A percentile compares a stretch with the other conserved stretches of the same genome.
Evolutionary conservation across 495 filamentous ascomycete genomes (phyloP).

Genomic region (Choiromyces venosus): DNA sequence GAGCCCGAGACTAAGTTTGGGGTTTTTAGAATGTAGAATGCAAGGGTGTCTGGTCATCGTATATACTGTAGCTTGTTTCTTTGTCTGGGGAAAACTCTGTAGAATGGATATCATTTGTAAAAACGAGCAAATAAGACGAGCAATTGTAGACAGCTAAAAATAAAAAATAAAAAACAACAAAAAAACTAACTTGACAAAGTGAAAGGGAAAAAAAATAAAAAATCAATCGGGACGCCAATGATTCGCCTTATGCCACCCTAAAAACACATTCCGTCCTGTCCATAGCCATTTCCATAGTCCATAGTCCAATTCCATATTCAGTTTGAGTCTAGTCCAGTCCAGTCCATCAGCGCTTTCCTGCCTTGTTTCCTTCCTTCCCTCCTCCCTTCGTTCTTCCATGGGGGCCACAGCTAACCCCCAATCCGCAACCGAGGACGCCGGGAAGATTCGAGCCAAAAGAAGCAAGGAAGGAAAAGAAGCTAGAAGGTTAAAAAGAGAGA

Average conservation of each 20-base stretch:
- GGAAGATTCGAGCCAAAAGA: conserved; percentile 30
- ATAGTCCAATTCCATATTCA: neutral
- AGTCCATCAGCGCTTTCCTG: neutral
- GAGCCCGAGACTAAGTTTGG: conserved; percentile 72
- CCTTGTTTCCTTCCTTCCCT: neutral
- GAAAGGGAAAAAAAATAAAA: conserved; percentile 22
- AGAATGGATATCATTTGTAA: neutral
- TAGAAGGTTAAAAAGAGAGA: conserved; percentile 18
- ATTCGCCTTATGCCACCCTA: conserved; percentile 15
- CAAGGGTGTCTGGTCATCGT: neutral
- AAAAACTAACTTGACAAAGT: conserved; percentile 26
- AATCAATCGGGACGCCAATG: conserved; percentile 34
- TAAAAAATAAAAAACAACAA: conserved; percentile 9
- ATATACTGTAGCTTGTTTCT: neutral
- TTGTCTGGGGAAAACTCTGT: neutral
- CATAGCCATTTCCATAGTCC: neutral
- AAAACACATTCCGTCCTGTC: neutral
- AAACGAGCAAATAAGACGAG: neutral
- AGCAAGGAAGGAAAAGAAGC: conserved; percentile 27
- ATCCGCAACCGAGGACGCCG: conserved; percentile 22
- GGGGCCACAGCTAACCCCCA: conserved; percentile 1
- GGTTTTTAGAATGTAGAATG: conserved; percentile 83
- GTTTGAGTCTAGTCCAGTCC: neutral
- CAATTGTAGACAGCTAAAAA: neutral
- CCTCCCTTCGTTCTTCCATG: neutral